These are phyloP conservation scores for Furculomyces boomerangus DNA, from an alignment of 371 early-diverging fungal species.

Conservation along the genomic window DNA sequence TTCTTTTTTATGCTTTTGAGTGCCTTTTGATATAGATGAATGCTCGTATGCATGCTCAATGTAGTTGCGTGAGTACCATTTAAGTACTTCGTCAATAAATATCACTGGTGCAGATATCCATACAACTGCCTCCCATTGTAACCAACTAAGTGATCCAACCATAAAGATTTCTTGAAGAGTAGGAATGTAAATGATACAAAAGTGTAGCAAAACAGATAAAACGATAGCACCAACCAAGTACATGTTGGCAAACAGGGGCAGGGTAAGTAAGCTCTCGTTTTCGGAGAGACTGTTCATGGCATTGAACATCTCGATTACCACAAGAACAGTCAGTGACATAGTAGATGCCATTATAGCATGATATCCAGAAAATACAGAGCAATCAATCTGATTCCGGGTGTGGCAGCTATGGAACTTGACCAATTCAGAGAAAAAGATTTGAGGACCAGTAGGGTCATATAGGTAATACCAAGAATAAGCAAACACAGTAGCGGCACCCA, in stretches of 20 bases:
- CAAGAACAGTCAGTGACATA: slow-evolving; percentile 85
- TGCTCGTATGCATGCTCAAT: no score
- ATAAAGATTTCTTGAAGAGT: slow-evolving; percentile 48
- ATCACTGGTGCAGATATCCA: slow-evolving; percentile 80
- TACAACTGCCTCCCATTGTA: slow-evolving; percentile 85
- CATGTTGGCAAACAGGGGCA: slow-evolving; percentile 78
- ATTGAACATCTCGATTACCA: slow-evolving; percentile 95
- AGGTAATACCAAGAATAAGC: slow-evolving; percentile 98
- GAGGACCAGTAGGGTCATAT: slow-evolving; percentile 67
- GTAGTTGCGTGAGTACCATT: slow-evolving; percentile 24
- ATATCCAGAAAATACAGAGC: slow-evolving; percentile 63
- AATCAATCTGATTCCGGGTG: slow-evolving; percentile 74
- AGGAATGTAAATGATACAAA: slow-evolving; percentile 81
- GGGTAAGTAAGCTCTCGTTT: slow-evolving; percentile 76
- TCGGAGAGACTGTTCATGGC: slow-evolving; percentile 84
- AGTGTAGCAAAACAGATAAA: slow-evolving; percentile 81
- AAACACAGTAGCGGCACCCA: slow-evolving; percentile 85
- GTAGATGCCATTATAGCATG: slow-evolving; percentile 82
- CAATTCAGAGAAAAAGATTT: slow-evolving; percentile 70
- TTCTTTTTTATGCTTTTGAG: neutral
- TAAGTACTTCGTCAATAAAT: slow-evolving; percentile 78
- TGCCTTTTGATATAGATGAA: no score
- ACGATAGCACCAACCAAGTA: slow-evolving; percentile 69
- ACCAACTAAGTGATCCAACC: slow-evolving; percentile 64
- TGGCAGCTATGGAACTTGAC: slow-evolving; percentile 83